Evolutionary conservation across 768 basidiomycete genomes (phyloP), one percentile per base, ranked within the genome.

Genomic region (Sistotremastrum niveocremeum): DNA sequence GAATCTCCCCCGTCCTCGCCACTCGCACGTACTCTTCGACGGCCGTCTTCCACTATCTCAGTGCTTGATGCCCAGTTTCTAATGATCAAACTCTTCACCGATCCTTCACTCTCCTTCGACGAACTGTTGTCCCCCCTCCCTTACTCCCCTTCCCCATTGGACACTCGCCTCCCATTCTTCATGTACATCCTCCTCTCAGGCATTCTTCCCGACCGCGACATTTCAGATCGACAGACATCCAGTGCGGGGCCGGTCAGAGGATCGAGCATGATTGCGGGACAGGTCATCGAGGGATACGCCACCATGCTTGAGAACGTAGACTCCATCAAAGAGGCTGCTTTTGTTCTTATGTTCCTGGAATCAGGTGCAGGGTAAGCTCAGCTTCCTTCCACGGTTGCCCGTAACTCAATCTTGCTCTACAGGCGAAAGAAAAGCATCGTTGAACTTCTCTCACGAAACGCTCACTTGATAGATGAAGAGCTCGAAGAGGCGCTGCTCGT

Each of bases 81-180:
- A 4, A 72, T 99, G 33, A 79, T 99, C 60, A 75, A 75, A 54
- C 69, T 97, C 39, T 71, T 79, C 60, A 73, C 84, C 7, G 80
- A 88, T 45, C 79, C 81, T 2, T 71, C 76, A 7, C 76, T 70
- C 53, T 84, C 75, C 38, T 73, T 76, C 44, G 93, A 74, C 45
- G 79, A 70, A 35, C 70, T 80, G 3, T 75, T 93, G 6, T 63
- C 72, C 7, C 83, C 91, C 0, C 65, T 79, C 6, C 85, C 85
- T 28, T 88, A 84, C 52, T 73, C 79, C 1, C 63, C 83, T 2
- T 81, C 78, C 5, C 81, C 82, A 0, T 61, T 77, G n/a, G 90
- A 93, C 59, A 81, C 77, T 58, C 77, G 88, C 20, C 65, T 95
- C 46, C 72, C 85, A 5, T 99, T 94, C 94, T 90, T 97, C 62